These are phyloP conservation scores for Mycena sp. DNA, from an alignment of 1,284 basidiomycete genomes.

Conservation along the genomic window DNA sequence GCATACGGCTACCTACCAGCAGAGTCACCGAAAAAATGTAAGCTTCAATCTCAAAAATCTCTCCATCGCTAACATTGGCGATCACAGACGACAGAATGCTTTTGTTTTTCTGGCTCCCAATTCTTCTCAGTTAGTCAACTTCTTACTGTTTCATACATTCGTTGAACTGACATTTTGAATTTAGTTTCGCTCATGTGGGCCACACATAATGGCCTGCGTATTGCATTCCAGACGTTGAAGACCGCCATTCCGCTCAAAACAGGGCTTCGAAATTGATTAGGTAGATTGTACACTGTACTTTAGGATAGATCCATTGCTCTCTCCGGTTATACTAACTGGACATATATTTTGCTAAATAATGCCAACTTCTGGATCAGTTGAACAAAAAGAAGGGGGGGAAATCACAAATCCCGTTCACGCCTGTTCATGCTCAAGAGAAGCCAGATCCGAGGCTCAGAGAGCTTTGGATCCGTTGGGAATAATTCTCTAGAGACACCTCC, in stretches of 20 bases:
- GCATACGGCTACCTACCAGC: slow-evolving; percentile 70
- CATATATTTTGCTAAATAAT: too few species aligned
- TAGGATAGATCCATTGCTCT: too few species aligned
- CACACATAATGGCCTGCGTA: slow-evolving; percentile 64
- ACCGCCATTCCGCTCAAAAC: slow-evolving; percentile 59
- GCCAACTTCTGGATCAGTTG: too few species aligned
- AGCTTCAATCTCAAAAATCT: slow-evolving; percentile 39
- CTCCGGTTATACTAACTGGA: too few species aligned
- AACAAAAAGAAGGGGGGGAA: too few species aligned
- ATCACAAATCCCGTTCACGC: too few species aligned
- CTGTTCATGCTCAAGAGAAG: too few species aligned
- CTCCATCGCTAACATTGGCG: slow-evolving; percentile 20
- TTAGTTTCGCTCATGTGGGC: slow-evolving; percentile 78
- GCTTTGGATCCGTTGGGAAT: too few species aligned
- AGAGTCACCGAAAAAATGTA: slow-evolving; percentile 76
- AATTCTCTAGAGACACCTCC: too few species aligned
- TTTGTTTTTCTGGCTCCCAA: slow-evolving; percentile 93
- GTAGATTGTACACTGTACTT: slow-evolving; percentile 19
- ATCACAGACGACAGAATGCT: slow-evolving; percentile 90
- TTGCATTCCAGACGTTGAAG: slow-evolving; percentile 63
- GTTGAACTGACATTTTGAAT: slow-evolving; percentile 25
- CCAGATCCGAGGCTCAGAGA: too few species aligned
- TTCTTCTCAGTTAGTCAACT: slow-evolving; percentile 74
- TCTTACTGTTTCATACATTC: slow-evolving; percentile 2
- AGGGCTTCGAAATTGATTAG: slow-evolving; percentile 37